These are phyloP conservation scores for Alnus rubra DNA, from an alignment of 306 rosid genomes.

Conservation along the genomic window DNA sequence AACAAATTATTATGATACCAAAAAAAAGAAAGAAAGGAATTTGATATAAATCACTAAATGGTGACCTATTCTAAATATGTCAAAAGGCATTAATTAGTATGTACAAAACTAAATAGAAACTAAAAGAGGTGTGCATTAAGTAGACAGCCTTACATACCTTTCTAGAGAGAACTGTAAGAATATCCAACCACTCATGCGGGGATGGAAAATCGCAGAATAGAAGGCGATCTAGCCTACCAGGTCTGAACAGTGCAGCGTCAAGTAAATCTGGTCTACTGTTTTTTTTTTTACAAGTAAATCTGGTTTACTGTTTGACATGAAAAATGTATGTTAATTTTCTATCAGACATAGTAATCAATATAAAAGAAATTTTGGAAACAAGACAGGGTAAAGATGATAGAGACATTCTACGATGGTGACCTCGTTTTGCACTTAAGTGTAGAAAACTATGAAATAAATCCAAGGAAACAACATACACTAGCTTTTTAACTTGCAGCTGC, in stretches of 20 bases:
- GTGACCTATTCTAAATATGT: too few relatives aligned
- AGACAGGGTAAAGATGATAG: background rate
- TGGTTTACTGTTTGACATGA: constrained; percentile 43
- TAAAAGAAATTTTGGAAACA: background rate
- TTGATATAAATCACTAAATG: too few relatives aligned
- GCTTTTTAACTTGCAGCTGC: too few relatives aligned
- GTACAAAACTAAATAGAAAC: too few relatives aligned
- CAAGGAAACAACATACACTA: too few relatives aligned
- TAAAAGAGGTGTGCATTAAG: background rate
- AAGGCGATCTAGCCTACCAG: constrained; percentile 95
- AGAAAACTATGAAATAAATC: too few relatives aligned
- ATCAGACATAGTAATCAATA: constrained; percentile 1
- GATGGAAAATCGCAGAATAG: constrained; percentile 93
- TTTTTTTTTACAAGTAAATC: too few relatives aligned
- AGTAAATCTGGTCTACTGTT: constrained; percentile 93
- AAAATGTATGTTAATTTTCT: constrained; percentile 11
- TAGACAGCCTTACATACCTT: constrained; percentile 57
- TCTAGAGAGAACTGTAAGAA: constrained; percentile 79
- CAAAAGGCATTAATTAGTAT: background rate
- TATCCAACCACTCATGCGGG: constrained; percentile 70
- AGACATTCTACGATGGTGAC: background rate
- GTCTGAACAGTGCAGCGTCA: constrained; percentile 93
- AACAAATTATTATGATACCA: too few relatives aligned
- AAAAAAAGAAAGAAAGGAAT: too few relatives aligned
- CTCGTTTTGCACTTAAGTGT: background rate